phyloP scores from a whole-genome alignment of 202 grass and related monocot genomes.

The Setaria italica region DNA sequence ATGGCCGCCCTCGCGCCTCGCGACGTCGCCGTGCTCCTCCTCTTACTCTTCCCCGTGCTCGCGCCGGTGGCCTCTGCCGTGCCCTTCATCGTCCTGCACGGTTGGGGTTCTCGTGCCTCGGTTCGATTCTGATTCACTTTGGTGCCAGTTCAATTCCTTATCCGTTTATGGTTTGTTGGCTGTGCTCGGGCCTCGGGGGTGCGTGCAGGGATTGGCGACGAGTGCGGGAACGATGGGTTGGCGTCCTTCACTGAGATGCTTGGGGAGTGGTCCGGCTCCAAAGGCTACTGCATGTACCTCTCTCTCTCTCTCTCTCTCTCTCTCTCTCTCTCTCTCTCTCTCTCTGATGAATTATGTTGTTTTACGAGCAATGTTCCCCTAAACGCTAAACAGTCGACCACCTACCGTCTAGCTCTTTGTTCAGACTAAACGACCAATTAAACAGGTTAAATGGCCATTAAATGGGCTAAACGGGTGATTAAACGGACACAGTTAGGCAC shows the following conservation, averaged over 20 bases:
- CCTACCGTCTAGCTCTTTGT: too few relatives aligned
- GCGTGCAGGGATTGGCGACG: slow-evolving; percentile 83
- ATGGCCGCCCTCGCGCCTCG: slow-evolving; percentile 17
- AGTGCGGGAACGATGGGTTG: slow-evolving; percentile 81
- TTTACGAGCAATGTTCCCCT: neutral
- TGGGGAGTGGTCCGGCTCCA: slow-evolving; percentile 80
- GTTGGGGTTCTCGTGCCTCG: slow-evolving; percentile 42
- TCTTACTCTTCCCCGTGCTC: slow-evolving; percentile 35
- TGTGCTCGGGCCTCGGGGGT: neutral
- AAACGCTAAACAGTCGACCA: too few relatives aligned
- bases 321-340: neutral
- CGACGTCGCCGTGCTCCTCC: slow-evolving; percentile 23
- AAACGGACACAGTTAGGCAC: too few relatives aligned
- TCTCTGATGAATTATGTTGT: slow-evolving; percentile 1
- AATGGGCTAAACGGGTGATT: too few relatives aligned
- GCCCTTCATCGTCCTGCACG: slow-evolving; percentile 95
- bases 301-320: neutral
- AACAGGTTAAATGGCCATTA: too few relatives aligned
- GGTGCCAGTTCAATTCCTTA: neutral
- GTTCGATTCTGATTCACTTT: slow-evolving; percentile 12
- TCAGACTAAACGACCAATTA: too few relatives aligned
- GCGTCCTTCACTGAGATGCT: slow-evolving; percentile 75
- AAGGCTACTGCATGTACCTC: slow-evolving; percentile 87
- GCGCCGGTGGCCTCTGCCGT: slow-evolving; percentile 52
- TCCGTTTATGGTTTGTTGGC: slow-evolving; percentile 3